Percentiles rank a stretch among this genome's conserved stretches.
Conservation (phyloP, 768 basidiomycete species). For the Boletus barrowsii region DNA sequence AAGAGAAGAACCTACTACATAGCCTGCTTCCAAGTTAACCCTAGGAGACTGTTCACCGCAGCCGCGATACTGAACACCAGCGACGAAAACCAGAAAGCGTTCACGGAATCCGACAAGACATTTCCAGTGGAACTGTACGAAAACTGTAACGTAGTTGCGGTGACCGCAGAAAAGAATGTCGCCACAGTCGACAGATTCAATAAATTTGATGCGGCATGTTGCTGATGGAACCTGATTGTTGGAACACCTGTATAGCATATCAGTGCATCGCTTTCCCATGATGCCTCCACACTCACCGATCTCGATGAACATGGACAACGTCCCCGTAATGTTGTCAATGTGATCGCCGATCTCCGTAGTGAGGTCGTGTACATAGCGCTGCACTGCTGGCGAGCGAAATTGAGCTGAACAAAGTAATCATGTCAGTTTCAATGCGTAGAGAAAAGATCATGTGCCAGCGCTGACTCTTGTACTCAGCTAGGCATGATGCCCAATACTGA, state of each 20-base stretch:
- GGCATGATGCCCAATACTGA: slow-evolving; percentile 55
- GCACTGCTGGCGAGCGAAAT: slow-evolving; percentile 50
- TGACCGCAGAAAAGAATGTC: slow-evolving; percentile 55
- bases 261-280: slow-evolving; percentile 20
- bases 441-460: background rate
- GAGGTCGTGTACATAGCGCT: slow-evolving; percentile 54
- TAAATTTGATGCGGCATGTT: slow-evolving; percentile 47
- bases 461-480: slow-evolving; percentile 45
- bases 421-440: slow-evolving; percentile 5
- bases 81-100: slow-evolving; percentile 54
- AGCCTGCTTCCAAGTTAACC: slow-evolving; percentile 55
- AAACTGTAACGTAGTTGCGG: slow-evolving; percentile 49
- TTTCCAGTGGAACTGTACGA: slow-evolving; percentile 37
- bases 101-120: slow-evolving; percentile 42
- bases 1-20: slow-evolving; percentile 44
- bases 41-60: slow-evolving; percentile 51
- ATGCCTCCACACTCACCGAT: slow-evolving; percentile 39
- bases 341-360: slow-evolving; percentile 52
- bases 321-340: slow-evolving; percentile 48
- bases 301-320: slow-evolving; percentile 52
- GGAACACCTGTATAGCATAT: slow-evolving; percentile 44
- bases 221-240: slow-evolving; percentile 53
- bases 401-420: slow-evolving; percentile 35
- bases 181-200: slow-evolving; percentile 52
- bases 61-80: slow-evolving; percentile 53